Conservation (phyloP, 2,329 filamentous ascomycete species). For the Penicillium frequentans region DNA sequence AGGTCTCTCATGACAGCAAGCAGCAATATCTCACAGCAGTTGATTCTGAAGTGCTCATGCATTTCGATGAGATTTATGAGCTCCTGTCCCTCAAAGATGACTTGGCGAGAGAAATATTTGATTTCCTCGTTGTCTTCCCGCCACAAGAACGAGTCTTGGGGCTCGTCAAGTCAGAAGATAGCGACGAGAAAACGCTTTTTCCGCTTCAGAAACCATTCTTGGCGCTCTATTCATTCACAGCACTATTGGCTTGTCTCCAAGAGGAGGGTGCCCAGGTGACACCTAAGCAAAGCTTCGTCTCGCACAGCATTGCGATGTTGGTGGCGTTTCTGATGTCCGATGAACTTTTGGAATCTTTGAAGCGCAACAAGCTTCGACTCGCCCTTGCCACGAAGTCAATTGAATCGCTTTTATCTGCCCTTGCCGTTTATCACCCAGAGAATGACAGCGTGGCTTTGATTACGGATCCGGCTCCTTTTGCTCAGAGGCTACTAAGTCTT, state of each 20-base stretch:
- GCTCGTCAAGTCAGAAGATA: constrained; percentile 56
- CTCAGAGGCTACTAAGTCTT: constrained; percentile 36
- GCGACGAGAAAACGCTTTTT: constrained; percentile 64
- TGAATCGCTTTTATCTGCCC: constrained; percentile 56
- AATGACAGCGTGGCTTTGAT: constrained; percentile 28
- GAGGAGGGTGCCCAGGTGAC: constrained; percentile 41
- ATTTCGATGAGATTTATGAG: constrained; percentile 81
- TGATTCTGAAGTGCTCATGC: constrained; percentile 75
- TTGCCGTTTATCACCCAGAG: constrained; percentile 39
- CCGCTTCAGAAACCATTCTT: constrained; percentile 69
- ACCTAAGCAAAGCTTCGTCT: constrained; percentile 38
- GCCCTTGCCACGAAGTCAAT: constrained; percentile 57
- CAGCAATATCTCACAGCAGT: constrained; percentile 59
- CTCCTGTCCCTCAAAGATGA: constrained; percentile 73
- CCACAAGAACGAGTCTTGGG: constrained; percentile 63
- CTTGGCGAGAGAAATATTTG: constrained; percentile 69
- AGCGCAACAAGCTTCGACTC: constrained; percentile 48
- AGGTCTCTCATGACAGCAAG: constrained; percentile 30
- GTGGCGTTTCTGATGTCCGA: constrained; percentile 62
- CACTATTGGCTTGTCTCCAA: constrained; percentile 63
- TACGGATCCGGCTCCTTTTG: constrained; percentile 37
- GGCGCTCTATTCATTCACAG: constrained; percentile 70
- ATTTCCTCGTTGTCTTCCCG: constrained; percentile 70
- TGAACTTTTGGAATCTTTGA: constrained; percentile 51
- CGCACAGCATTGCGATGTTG: constrained; percentile 54